Percentiles rank a stretch among this genome's conserved stretches.
These are phyloP conservation scores for Bryopsis sp. DNA, from an alignment of 139 green algal species.

Conservation along the genomic window DNA sequence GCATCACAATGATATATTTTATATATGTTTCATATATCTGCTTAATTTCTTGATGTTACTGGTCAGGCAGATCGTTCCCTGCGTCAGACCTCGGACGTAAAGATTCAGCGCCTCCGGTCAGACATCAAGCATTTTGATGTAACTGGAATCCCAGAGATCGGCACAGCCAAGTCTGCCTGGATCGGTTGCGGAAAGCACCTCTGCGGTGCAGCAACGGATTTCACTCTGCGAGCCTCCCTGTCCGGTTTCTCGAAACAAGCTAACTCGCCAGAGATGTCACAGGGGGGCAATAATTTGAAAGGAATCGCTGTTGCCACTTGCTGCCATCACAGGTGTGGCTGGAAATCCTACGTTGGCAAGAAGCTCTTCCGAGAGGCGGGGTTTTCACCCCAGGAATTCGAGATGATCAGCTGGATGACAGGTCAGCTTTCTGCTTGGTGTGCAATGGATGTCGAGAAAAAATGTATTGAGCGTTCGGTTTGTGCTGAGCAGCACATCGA, in stretches of 20 bases:
- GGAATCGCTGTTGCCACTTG: conserved; percentile 63
- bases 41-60: no score
- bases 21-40: no score
- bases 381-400: conserved; percentile 60
- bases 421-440: conserved; percentile 20
- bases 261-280: not conserved
- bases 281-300: conserved; percentile 15
- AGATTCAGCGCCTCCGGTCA: not conserved
- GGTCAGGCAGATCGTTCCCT: conserved; percentile 9
- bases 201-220: conserved; percentile 70
- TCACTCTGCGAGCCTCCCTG: conserved; percentile 36
- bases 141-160: not conserved
- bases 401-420: conserved; percentile 63
- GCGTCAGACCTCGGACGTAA: not conserved
- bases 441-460: not conserved
- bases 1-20: no score
- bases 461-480: not conserved
- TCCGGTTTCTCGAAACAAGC: not conserved
- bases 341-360: conserved; percentile 59
- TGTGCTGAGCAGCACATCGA: not conserved
- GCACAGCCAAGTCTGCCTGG: conserved; percentile 23
- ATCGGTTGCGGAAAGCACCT: conserved; percentile 62
- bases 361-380: conserved; percentile 34
- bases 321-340: conserved; percentile 77
- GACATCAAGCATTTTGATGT: conserved; percentile 14